These are phyloP conservation scores for Boletus patriciae DNA, from an alignment of 768 basidiomycete species.

Conservation along the genomic window DNA sequence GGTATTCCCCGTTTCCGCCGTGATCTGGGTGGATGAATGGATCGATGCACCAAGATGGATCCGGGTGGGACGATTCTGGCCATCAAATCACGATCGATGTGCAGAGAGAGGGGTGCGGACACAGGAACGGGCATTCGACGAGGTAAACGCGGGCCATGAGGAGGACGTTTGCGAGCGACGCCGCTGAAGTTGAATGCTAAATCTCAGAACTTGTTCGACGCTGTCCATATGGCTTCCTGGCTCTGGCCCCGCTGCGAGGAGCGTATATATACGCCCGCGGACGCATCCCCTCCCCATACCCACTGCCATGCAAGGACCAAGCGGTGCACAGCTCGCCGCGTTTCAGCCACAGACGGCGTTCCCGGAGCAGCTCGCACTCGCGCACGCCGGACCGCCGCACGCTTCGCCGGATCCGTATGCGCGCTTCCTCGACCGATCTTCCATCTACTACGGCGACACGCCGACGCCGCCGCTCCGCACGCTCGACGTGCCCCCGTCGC, in stretches of 20 bases:
- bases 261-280: constrained; percentile 20
- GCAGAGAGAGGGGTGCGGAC: constrained; percentile 1
- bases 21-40: constrained; percentile 12
- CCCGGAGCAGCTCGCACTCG: constrained; percentile 15
- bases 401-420: constrained; percentile 24
- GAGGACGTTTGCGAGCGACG: not conserved
- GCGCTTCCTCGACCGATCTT: constrained; percentile 35
- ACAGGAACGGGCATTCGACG: constrained; percentile 15
- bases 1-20: constrained; percentile 30
- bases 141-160: not conserved
- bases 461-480: constrained; percentile 11
- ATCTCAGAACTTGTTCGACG: not conserved
- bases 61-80: constrained; percentile 7
- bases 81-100: constrained; percentile 30
- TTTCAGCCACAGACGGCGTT: constrained; percentile 16
- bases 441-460: constrained; percentile 14
- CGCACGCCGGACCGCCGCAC: not conserved
- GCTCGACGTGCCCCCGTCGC: constrained; percentile 23
- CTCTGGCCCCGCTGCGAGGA: not conserved
- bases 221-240: not conserved
- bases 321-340: constrained; percentile 12
- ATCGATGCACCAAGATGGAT: not conserved
- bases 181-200: constrained; percentile 32
- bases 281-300: not conserved
- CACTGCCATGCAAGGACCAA: constrained; percentile 10